Conservation (phyloP, 2,329 filamentous ascomycete species). For the Clarireedia monteithiana region DNA sequence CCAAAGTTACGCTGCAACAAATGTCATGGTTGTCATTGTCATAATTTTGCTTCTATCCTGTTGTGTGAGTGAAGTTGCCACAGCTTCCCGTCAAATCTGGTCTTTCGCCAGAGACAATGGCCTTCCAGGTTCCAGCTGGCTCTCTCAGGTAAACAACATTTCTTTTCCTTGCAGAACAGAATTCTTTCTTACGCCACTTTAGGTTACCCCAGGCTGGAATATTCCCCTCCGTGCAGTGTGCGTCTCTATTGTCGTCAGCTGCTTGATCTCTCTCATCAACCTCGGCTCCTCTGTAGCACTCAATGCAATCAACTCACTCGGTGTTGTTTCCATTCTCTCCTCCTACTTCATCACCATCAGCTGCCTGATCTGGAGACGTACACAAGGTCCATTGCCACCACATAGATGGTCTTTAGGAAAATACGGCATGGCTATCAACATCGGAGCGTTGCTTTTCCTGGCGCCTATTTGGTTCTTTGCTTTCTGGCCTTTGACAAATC, state of each 20-base stretch:
- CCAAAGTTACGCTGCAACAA: constrained; percentile 32
- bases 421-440: constrained; percentile 34
- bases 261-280: constrained; percentile 32
- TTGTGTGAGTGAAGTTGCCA: constrained; percentile 30
- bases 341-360: constrained; percentile 41
- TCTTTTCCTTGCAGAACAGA: constrained; percentile 18
- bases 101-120: constrained; percentile 38
- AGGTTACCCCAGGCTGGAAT: constrained; percentile 11
- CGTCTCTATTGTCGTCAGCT: constrained; percentile 12
- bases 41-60: constrained; percentile 31
- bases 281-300: constrained; percentile 42
- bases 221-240: constrained; percentile 14
- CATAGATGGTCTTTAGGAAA: constrained; percentile 36
- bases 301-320: constrained; percentile 43
- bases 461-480: constrained; percentile 34
- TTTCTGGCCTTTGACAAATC: constrained; percentile 37
- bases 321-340: constrained; percentile 39
- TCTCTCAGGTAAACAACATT: constrained; percentile 30
- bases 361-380: constrained; percentile 30
- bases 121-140: constrained; percentile 32
- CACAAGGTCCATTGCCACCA: constrained; percentile 32
- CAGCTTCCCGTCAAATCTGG: constrained; percentile 32
- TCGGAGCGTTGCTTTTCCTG: constrained; percentile 36
- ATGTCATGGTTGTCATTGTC: constrained; percentile 38
- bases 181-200: constrained; percentile 14